phyloP scores from a whole-genome alignment of 371 early-diverging fungal species.

The Rhizomucor miehei region DNA sequence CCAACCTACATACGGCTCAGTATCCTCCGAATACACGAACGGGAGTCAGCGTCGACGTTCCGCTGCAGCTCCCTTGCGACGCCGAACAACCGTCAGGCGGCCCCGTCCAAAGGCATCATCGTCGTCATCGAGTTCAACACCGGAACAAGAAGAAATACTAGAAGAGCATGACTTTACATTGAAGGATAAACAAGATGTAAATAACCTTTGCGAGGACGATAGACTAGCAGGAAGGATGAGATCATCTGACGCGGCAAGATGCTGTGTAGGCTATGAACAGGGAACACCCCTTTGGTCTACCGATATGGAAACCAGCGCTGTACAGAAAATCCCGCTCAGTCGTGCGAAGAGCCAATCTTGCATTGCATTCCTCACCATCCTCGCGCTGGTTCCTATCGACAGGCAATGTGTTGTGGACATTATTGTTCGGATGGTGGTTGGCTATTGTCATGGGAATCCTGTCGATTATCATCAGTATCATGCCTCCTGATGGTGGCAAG shows the following conservation, averaged over 20 bases:
- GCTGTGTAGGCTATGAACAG: constrained; percentile 67
- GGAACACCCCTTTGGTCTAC: constrained; percentile 90
- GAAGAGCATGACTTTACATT: constrained; percentile 55
- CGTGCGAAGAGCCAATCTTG: constrained; percentile 71
- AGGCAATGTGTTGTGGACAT: constrained; percentile 86
- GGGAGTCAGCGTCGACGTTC: too few species aligned
- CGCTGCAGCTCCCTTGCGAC: too few species aligned
- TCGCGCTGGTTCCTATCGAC: constrained; percentile 65
- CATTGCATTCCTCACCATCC: constrained; percentile 77
- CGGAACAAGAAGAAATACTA: too few species aligned
- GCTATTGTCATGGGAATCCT: constrained; percentile 55
- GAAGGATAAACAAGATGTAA: constrained; percentile 67
- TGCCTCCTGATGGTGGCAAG: constrained; percentile 49
- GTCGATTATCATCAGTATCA: constrained; percentile 45
- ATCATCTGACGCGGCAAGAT: not conserved
- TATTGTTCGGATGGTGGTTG: constrained; percentile 91
- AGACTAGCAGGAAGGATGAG: not conserved
- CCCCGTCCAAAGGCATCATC: too few species aligned
- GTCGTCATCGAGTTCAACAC: too few species aligned
- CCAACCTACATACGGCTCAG: too few species aligned
- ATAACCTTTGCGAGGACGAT: constrained; percentile 3
- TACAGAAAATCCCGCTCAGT: constrained; percentile 93
- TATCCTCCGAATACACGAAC: too few species aligned
- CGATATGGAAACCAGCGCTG: constrained; percentile 96
- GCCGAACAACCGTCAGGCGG: too few species aligned